Base-by-base conservation (phyloP, 1,284 basidiomycete species). In the Trametes pubescens region DNA sequence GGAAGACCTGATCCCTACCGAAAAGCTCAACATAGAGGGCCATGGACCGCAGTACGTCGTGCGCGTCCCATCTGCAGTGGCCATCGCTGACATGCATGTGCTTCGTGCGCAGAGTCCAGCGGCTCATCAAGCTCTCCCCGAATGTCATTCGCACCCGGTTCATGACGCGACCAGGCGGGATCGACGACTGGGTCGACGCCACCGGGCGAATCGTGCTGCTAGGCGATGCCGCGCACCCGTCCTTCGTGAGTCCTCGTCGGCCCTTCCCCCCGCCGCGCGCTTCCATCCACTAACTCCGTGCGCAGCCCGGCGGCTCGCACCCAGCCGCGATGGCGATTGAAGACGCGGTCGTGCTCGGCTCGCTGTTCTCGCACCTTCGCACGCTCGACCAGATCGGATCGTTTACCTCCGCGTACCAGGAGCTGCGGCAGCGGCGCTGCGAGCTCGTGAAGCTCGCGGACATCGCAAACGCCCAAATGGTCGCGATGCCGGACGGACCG, bases 141-240 rank as follows among this genome's bases (percentile, higher is more conserved):
- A 6, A 26, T 72, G 76, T 37, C 72, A 75, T 35, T 62, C 66
- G 14, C 66, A 77, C 46, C 74, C 76, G 21, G 62, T 72, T 29
- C 53, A 70, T 79, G 43, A 75, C 74, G 73, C 48, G 76, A 78
- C 40, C 76, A 21, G 60, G 72, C 2, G 75, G 78, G 7, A 72
- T 86, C 11, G 82, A 86, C 46, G 80, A 85, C 24, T 90, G 88
- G 88, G 82, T 85, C 0, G 83, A 87, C 65, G 69, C 77, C 0
- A 77, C 76, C 26, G 78, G 78, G 2, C 76, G 76, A 18, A 73
- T 85, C 21, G 70, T 83, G n/a, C 72, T 85, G 7, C 70, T 85
- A 38, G 84, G 84, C 40, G 83, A 84, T 63, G 79, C 83, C 1
- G 82, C 82, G 5, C 83, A 84, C 68, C 79, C 83, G 0, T 75